Percentiles rank a stretch among this genome's conserved stretches.
Conservation (phyloP, 2,329 filamentous ascomycete genomes). For the Pseudogymnoascus sp. region DNA sequence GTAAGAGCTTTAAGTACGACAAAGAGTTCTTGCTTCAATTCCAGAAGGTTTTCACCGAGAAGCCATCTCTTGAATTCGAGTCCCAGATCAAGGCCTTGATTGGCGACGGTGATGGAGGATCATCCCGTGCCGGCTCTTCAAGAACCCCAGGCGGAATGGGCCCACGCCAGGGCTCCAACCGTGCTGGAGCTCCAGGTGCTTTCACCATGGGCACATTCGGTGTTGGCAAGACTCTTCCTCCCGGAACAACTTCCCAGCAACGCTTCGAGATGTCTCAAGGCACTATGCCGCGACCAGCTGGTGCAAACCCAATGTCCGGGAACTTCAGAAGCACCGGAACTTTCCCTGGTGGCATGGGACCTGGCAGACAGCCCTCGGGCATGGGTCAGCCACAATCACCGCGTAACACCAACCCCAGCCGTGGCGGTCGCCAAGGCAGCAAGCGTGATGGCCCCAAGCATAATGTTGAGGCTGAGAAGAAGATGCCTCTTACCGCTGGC, state of each 20-base stretch:
- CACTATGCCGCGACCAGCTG: constrained; percentile 39
- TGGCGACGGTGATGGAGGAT: constrained; percentile 63
- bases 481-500: constrained; percentile 84
- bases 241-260: constrained; percentile 68
- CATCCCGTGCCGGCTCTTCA: constrained; percentile 52
- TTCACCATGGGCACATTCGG: constrained; percentile 66
- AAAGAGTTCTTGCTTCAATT: constrained; percentile 94
- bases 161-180: constrained; percentile 42
- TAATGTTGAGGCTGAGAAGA: constrained; percentile 67
- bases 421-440: constrained; percentile 53
- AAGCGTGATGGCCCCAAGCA: constrained; percentile 43
- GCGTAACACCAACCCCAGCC: constrained; percentile 49
- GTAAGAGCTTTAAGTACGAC: constrained; percentile 85
- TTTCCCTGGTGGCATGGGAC: constrained; percentile 52
- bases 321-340: constrained; percentile 53
- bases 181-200: constrained; percentile 36
- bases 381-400: constrained; percentile 62
- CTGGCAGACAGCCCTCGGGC: constrained; percentile 58
- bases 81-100: constrained; percentile 79
- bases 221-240: constrained; percentile 53
- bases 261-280: constrained; percentile 60
- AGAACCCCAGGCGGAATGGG: constrained; percentile 45
- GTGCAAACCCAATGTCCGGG: constrained; percentile 42
- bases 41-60: constrained; percentile 91
- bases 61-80: constrained; percentile 90